Conservation (phyloP, 179 eudicot species). For the Silene noctiflora region DNA sequence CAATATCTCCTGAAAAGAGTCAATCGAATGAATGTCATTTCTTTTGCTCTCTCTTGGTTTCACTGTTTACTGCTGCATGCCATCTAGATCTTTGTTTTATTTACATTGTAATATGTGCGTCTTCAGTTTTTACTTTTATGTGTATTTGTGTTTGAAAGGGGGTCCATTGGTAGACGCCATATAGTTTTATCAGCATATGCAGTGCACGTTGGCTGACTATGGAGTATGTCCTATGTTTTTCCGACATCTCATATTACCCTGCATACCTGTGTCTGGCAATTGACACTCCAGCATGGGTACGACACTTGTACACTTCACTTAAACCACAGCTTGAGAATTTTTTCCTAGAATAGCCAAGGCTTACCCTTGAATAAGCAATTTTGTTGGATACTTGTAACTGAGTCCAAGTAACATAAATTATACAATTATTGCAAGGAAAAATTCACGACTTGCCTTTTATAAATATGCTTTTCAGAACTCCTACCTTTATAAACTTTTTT, state of each 20-base stretch:
- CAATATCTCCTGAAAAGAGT: too few relatives aligned
- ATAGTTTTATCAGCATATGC: background rate
- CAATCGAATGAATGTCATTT: background rate
- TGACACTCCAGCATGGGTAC: background rate
- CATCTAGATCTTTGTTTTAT: background rate
- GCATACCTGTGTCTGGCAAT: background rate
- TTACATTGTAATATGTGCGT: background rate
- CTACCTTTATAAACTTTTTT: too few relatives aligned
- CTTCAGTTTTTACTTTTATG: background rate
- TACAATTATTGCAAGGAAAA: too few relatives aligned
- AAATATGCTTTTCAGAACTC: too few relatives aligned
- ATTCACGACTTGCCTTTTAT: too few relatives aligned
- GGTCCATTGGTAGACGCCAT: background rate
- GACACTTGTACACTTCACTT: background rate
- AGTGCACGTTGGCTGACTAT: background rate
- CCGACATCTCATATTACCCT: background rate
- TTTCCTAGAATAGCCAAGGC: background rate
- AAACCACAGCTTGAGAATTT: background rate
- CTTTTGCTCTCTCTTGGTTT: background rate
- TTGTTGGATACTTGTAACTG: too few relatives aligned
- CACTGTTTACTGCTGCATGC: background rate
- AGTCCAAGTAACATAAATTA: background rate
- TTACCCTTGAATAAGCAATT: background rate
- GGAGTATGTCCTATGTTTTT: background rate
- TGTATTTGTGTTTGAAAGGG: background rate